Conservation (phyloP, 2,329 filamentous ascomycete species). For the Stachybotrys echinatus region DNA sequence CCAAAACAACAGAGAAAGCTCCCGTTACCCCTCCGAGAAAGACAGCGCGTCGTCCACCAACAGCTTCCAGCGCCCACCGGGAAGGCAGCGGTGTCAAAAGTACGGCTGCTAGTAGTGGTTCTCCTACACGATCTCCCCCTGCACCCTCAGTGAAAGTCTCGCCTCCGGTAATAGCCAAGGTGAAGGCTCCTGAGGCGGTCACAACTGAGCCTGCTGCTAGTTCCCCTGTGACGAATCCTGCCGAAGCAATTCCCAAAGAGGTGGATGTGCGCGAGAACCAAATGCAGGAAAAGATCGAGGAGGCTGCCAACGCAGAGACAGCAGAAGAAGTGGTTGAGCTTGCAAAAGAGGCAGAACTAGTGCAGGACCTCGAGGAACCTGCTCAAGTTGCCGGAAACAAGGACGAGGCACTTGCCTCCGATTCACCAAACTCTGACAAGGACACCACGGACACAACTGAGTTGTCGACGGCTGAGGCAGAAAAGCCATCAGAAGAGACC, state of each 20-base stretch:
- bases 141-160: not conserved
- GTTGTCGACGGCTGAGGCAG: not conserved
- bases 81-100: slow-evolving; percentile 14
- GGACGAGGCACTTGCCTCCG: not conserved
- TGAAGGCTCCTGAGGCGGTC: not conserved
- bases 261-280: not conserved
- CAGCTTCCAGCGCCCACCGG: slow-evolving; percentile 11
- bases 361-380: not conserved
- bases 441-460: not conserved
- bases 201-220: not conserved
- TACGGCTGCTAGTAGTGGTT: not conserved
- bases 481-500: not conserved
- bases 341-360: not conserved
- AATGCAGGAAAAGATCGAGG: not conserved
- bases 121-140: not conserved
- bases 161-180: not conserved
- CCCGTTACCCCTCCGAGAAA: slow-evolving; percentile 45
- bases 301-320: not conserved
- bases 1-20: slow-evolving; percentile 61
- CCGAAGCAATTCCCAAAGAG: not conserved
- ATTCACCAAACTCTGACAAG: not conserved
- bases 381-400: not conserved
- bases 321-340: not conserved
- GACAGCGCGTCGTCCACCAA: slow-evolving; percentile 15
- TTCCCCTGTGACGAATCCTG: not conserved